Percentiles rank a stretch among this genome's conserved stretches.
Evolutionary conservation across 78 protist genomes (phyloP).

Genomic region (Isochrysis galbana): DNA sequence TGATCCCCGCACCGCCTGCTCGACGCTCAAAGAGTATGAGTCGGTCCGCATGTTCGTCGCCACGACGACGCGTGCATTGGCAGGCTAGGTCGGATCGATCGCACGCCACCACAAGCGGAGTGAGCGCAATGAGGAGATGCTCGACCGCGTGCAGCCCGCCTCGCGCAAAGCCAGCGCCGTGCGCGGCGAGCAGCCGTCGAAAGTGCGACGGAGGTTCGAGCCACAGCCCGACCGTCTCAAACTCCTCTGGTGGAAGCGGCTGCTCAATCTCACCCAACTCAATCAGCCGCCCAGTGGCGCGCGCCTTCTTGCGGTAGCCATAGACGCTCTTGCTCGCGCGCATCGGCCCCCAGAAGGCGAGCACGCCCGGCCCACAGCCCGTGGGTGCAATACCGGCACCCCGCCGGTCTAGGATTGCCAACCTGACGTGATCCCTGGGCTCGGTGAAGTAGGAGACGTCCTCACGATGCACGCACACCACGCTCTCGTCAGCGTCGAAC

Average conservation of each 20-base stretch:
- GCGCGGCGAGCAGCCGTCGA: neutral
- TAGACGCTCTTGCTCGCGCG: neutral
- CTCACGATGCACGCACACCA: neutral
- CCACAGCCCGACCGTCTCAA: neutral
- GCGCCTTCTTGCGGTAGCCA: neutral
- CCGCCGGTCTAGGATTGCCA: neutral
- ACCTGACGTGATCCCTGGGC: neutral
- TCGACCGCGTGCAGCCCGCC: constrained; percentile 30
- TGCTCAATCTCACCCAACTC: neutral
- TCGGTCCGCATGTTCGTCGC: neutral
- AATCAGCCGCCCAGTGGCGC: neutral
- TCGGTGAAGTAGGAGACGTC: neutral
- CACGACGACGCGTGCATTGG: constrained; percentile 6
- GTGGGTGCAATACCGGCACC: neutral
- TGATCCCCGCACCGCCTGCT: neutral
- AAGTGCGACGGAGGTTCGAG: neutral
- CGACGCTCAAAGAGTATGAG: neutral
- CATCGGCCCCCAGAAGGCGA: neutral
- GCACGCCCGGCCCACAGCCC: neutral
- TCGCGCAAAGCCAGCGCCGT: neutral
- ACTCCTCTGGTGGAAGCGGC: neutral
- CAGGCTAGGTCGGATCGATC: neutral
- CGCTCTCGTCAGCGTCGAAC: neutral
- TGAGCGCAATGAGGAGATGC: neutral
- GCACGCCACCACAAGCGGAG: neutral